Evolutionary conservation across 202 grass and related monocot species (phyloP), one percentile per base, ranked within the genome.

Genomic region (Digitaria exilis): DNA sequence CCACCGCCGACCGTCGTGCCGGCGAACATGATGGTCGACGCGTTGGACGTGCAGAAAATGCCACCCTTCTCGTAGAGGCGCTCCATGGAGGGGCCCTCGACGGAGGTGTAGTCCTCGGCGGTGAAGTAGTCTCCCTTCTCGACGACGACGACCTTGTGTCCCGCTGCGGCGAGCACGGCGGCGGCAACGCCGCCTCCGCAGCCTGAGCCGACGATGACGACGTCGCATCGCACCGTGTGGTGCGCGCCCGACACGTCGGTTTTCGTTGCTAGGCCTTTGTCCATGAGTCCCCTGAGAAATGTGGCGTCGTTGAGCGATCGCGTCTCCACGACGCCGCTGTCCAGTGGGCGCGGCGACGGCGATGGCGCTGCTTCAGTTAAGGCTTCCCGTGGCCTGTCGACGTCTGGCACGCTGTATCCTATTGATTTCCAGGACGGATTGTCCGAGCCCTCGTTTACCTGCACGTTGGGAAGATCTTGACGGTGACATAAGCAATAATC

Each of bases 341-440:
- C 72, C 0, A 91, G 86, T 32, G 88, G 92, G 19, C 89, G 75
- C 34, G 44, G 62, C 54, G 37, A 15, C 67, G 37, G 15, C n/a
- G n/a, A n/a, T n/a, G n/a, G n/a, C 14, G 65, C 10, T 65, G 45
- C 50, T 58, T 81, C 54, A 45, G 44, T 45, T 79, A 3, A 34
- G n/a, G 80, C 46, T 65, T 74, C 32, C 56, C 72, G 65, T 24
- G 71, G 70, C 4, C 66, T 26, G 4, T 67, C 82, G 25, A 63
- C 26, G n/a, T 54, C 77, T 18, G 46, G 62, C 24, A 88, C 54
- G 48, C 17, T 88, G 84, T 95, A 98, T 17, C 92, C 92, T 34
- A 98, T 89, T 51, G 96, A 90, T 81, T 90, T 90, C 96, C 96
- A 98, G 44, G 86, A 66, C 26, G 73, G 73, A 25, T 93, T 98